These are phyloP conservation scores for Globisporangium heterothallicum DNA, from an alignment of 352 stramenopile species.

Conservation along the genomic window DNA sequence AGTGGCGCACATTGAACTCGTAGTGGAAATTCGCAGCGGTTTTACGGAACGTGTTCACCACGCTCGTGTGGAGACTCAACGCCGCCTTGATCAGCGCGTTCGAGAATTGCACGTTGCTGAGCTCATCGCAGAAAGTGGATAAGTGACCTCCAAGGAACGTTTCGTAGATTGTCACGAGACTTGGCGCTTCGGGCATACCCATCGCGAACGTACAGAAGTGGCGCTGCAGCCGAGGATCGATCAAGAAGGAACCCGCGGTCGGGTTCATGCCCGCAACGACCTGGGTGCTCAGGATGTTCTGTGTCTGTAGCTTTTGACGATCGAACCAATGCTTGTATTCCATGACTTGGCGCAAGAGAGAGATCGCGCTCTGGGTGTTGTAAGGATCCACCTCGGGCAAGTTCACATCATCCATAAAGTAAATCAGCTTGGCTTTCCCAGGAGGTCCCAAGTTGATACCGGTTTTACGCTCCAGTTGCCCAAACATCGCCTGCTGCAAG, in stretches of 20 bases:
- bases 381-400: constrained; percentile 94
- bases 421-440: constrained; percentile 91
- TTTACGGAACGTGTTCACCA: constrained; percentile 91
- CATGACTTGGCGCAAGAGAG: constrained; percentile 93
- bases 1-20: constrained; percentile 96
- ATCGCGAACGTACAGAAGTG: constrained; percentile 97
- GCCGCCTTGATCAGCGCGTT: constrained; percentile 92
- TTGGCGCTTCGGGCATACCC: constrained; percentile 90
- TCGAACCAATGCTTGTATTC: constrained; percentile 95
- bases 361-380: constrained; percentile 95
- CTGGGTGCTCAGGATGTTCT: constrained; percentile 94
- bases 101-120: constrained; percentile 81
- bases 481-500: constrained; percentile 90
- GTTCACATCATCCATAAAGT: constrained; percentile 97
- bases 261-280: constrained; percentile 96
- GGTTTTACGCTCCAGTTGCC: constrained; percentile 94
- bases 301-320: constrained; percentile 88
- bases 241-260: constrained; percentile 91
- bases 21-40: constrained; percentile 97
- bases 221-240: constrained; percentile 92
- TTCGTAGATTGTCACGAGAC: constrained; percentile 95
- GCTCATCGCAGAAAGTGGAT: constrained; percentile 85
- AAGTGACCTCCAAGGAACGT: constrained; percentile 94
- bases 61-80: constrained; percentile 87
- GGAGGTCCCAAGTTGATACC: constrained; percentile 91